phyloP scores from a whole-genome alignment of 345 rosid genomes.

The Gossypium turneri region DNA sequence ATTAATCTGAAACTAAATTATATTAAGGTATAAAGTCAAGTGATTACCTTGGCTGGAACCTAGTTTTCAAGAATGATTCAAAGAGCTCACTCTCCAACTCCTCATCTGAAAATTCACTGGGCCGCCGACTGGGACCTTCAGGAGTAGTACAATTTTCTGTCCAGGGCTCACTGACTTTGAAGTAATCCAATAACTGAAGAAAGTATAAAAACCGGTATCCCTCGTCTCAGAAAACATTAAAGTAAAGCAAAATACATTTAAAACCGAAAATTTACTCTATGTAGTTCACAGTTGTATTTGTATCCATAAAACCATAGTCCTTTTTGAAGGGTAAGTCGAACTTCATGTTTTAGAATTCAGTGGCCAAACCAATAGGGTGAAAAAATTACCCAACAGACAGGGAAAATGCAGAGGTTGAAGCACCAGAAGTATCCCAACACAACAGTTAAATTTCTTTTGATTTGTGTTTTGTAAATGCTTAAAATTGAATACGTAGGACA shows the following conservation, averaged over 20 bases:
- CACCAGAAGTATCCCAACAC: background rate
- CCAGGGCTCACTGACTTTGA: constrained; percentile 56
- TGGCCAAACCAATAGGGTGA: background rate
- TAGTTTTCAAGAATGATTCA: constrained; percentile 39
- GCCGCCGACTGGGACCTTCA: constrained; percentile 21
- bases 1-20: background rate
- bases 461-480: background rate
- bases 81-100: constrained; percentile 63
- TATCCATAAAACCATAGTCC: background rate
- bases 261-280: background rate
- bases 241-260: background rate
- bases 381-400: too few relatives aligned
- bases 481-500: background rate
- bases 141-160: constrained; percentile 27
- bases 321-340: background rate
- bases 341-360: background rate
- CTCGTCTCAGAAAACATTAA: constrained; percentile 3
- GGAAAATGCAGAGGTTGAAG: background rate
- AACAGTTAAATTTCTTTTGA: background rate
- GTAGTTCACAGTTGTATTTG: background rate
- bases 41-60: constrained; percentile 59
- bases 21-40: constrained; percentile 11
- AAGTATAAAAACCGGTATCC: constrained; percentile 10
- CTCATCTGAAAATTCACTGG: constrained; percentile 38
- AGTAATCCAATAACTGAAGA: constrained; percentile 57